A percentile compares a stretch with the other conserved stretches of the same genome.
Evolutionary conservation across 495 filamentous ascomycete species (phyloP).

Genomic region (Terfezia boudieri): DNA sequence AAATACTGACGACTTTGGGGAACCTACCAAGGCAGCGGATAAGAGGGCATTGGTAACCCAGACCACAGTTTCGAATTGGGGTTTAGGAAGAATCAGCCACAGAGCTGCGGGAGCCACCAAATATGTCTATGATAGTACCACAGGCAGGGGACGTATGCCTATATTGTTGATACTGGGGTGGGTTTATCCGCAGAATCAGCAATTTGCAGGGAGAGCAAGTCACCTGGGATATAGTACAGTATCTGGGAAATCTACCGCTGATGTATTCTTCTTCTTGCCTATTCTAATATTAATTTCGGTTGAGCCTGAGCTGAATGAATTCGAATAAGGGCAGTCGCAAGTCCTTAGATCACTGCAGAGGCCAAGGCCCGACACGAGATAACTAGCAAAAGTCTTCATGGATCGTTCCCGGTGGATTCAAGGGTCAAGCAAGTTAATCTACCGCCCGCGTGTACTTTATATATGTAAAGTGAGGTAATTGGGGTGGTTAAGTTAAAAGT

Average conservation of each 20-base stretch:
- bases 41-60: constrained; percentile 22
- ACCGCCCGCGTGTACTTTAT: too few relatives aligned
- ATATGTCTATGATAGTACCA: constrained; percentile 36
- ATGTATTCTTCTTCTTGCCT: constrained; percentile 13
- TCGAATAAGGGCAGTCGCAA: too few relatives aligned
- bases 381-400: too few relatives aligned
- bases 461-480: too few relatives aligned
- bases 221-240: constrained; percentile 32
- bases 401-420: too few relatives aligned
- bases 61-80: constrained; percentile 29
- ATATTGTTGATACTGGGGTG: constrained; percentile 36
- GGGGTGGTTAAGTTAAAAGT: too few relatives aligned
- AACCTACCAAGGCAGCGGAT: neutral
- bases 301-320: too few relatives aligned
- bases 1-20: constrained; percentile 13
- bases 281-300: neutral
- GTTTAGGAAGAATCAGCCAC: constrained; percentile 36
- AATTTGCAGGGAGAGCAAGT: constrained; percentile 38
- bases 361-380: too few relatives aligned
- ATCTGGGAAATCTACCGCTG: constrained; percentile 23
- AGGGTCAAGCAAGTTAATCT: too few relatives aligned
- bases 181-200: constrained; percentile 29
- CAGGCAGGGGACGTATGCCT: constrained; percentile 30
- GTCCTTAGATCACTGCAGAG: too few relatives aligned
- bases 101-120: constrained; percentile 21